Evolutionary conservation across 805 yeast genomes (phyloP), one percentile per base, ranked within the genome.

Genomic region (Metschnikowia matae): DNA sequence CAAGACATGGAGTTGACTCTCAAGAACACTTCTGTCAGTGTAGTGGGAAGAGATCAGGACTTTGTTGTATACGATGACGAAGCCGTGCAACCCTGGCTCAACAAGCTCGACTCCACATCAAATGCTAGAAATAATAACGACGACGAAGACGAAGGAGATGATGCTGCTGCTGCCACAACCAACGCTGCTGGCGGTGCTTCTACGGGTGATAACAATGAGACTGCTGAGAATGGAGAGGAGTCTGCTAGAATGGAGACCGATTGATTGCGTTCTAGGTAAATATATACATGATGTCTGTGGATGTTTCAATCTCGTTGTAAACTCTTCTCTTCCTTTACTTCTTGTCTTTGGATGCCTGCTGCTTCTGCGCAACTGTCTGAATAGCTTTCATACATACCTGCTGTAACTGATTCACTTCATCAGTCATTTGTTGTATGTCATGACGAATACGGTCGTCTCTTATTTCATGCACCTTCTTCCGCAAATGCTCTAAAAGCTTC

Each of bases 1-100:
- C 97, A 91, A 70, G 99, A 94, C 67, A 91, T 89, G 66, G 96
- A 94, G 66, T 80, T 94, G 66, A 89, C 84, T 37, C 73, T 78
- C 48, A 81, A 84, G 54, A 94, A 94, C 71, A 87, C 97, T 4
- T 85, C 96, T 1, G 87, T 94, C 56, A 95, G 96, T 42, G 81
- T 90, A 46, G 98, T 92, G n/a, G 97, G 97, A 33, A 75, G 81
- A 56, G 95, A 82, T 58, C 75, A 78, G 39, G 80, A 82, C 20
- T 90, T 92, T 70, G 81, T 83, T 23, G 71, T 87, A 49, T 84
- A 87, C 59, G 98, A 94, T 56, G 96, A 90, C 61, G 97, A 89
- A 44, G 83, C 78, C 23, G 97, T 91, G 36, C 84, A 81, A 57
- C 88, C 80, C 54, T 89, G 95, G 95, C 77, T 89, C 52, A 88